Percentiles rank a stretch among this genome's conserved stretches.
phyloP scores from a whole-genome alignment of 805 yeast genomes.

The Kuraishia cidri region DNA sequence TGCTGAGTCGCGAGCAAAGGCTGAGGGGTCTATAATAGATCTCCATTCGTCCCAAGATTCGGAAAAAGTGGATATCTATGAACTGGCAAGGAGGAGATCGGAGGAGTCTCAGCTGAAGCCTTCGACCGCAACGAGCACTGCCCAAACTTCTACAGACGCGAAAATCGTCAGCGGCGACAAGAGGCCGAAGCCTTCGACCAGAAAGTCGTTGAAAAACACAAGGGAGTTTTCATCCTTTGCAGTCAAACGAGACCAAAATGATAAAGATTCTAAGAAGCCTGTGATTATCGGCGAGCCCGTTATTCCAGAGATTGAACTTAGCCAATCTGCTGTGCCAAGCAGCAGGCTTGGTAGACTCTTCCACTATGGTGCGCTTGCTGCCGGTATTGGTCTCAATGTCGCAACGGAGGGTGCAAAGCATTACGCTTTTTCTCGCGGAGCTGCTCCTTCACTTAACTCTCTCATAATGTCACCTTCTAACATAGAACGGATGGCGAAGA shows the following conservation, averaged over 20 bases:
- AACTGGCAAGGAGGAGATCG: constrained; percentile 21
- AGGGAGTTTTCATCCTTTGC: constrained; percentile 11
- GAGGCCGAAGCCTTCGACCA: constrained; percentile 11
- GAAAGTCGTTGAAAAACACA: constrained; percentile 8
- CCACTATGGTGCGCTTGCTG: constrained; percentile 90
- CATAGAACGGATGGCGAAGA: constrained; percentile 80
- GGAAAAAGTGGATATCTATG: constrained; percentile 21
- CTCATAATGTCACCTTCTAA: constrained; percentile 72
- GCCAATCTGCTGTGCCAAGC: constrained; percentile 73
- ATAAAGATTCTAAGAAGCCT: constrained; percentile 1
- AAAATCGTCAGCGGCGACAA: constrained; percentile 8
- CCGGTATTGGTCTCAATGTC: constrained; percentile 81
- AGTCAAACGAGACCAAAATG: background rate
- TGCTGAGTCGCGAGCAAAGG: too few relatives aligned
- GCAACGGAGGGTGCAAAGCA: constrained; percentile 71
- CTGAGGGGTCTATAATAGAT: too few relatives aligned
- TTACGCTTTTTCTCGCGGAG: constrained; percentile 43
- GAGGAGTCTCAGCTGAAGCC: constrained; percentile 7
- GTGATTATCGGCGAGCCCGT: constrained; percentile 19
- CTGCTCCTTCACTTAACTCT: constrained; percentile 39
- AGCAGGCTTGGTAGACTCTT: constrained; percentile 81
- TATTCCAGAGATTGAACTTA: constrained; percentile 34
- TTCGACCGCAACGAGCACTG: background rate
- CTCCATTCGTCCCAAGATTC: too few relatives aligned
- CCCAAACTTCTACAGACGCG: constrained; percentile 5